phyloP scores from a whole-genome alignment of 331 rosid species.

The Malus hybrid region DNA sequence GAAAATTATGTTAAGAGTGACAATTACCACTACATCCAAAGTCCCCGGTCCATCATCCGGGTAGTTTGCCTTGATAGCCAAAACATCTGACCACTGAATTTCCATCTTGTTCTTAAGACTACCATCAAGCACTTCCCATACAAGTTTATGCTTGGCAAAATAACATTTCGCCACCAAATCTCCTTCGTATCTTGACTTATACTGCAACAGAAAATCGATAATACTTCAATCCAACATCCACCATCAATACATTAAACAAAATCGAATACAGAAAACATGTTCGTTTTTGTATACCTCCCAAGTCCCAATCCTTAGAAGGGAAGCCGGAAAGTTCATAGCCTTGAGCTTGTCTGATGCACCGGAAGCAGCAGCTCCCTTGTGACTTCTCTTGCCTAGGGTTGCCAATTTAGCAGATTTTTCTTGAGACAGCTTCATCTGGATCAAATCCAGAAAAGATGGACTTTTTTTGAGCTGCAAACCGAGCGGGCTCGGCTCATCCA shows the following conservation, averaged over 20 bases:
- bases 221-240: neutral
- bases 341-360: conserved; percentile 49
- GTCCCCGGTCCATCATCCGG: conserved; percentile 71
- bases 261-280: neutral
- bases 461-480: conserved; percentile 75
- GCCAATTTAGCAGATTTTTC: conserved; percentile 19
- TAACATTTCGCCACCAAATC: conserved; percentile 95
- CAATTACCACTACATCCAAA: conserved; percentile 64
- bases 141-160: conserved; percentile 94
- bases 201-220: conserved; percentile 30
- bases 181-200: conserved; percentile 75
- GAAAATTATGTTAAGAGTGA: neutral
- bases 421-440: conserved; percentile 74
- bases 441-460: conserved; percentile 78
- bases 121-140: conserved; percentile 96
- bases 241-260: neutral
- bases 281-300: conserved; percentile 57
- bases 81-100: conserved; percentile 87
- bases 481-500: conserved; percentile 77
- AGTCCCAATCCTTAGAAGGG: conserved; percentile 63
- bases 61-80: conserved; percentile 60
- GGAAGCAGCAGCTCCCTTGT: conserved; percentile 24
- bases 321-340: conserved; percentile 75
- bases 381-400: conserved; percentile 29
- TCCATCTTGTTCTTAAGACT: conserved; percentile 91